Base-by-base conservation (phyloP, 305 asterid species). In the Fraxinus floribunda region DNA sequence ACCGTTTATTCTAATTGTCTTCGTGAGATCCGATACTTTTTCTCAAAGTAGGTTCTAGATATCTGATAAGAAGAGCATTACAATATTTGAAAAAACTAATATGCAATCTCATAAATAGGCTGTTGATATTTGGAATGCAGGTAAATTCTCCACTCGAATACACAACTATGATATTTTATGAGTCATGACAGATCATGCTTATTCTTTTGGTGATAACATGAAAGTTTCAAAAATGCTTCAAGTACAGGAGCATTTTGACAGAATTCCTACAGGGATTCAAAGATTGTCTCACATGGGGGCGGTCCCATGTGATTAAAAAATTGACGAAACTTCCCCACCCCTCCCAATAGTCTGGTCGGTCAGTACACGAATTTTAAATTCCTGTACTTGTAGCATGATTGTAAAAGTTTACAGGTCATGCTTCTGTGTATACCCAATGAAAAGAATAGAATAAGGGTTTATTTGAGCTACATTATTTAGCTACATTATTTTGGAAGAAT, bases 371-470 rank as follows among this genome's bases (percentile, higher is more conserved):
- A 24, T 24, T 24, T 24, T 24, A 24, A 24, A 24, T 24, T 1
- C 26, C 26, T 24, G 26, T 24, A 24, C 26, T 24, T 24, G 1
- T 24, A 24, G 26, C 26, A 24, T 24, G 26, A 24, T 24, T 24
- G 1, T 8, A 26, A 11, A 20, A 76, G 64, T 49, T 83, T 84
- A 83, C 89, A 88, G 89, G 78, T 81, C 86, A 88, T 75, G 9
- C 60, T 49, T 49, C n/a, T 70, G 38, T 3, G 75, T 75, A 71
- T 74, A 78, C 60, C 55, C 18, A 34, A 30, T 76, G 24, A 24
- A 73, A 49, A 70, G 57, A 62, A 71, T 83, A 81, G 71, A 64
- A 64, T n/a, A n/a, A n/a, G n/a, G n/a, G n/a, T n/a, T n/a, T n/a
- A n/a, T n/a, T n/a, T n/a, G n/a, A n/a, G n/a, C n/a, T n/a, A n/a